Conservation (phyloP, 176 grass and related monocot genomes). For the Lolium perenne region DNA sequence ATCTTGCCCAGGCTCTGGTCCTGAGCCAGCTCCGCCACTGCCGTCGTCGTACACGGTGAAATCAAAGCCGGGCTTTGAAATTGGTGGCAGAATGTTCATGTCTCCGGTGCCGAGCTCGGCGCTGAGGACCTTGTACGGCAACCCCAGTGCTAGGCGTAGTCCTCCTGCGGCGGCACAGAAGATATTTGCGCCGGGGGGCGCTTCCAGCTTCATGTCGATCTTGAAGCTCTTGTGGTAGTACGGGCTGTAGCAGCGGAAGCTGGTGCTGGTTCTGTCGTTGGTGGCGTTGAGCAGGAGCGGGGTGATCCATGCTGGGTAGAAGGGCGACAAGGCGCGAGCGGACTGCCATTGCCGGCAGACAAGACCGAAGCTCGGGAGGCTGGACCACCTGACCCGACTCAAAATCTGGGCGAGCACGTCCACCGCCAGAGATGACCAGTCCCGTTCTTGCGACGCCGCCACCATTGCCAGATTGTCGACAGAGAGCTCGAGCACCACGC, state of each 20-base stretch:
- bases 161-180: constrained; percentile 17
- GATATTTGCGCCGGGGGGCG: not conserved
- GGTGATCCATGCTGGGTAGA: constrained; percentile 36
- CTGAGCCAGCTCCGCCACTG: too few species aligned
- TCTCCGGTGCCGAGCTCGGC: constrained; percentile 7
- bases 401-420: not conserved
- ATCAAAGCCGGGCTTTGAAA: not conserved
- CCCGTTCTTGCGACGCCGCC: not conserved
- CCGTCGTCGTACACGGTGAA: too few species aligned
- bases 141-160: not conserved
- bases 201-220: not conserved
- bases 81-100: not conserved
- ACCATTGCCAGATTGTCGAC: not conserved
- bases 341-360: constrained; percentile 18
- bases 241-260: constrained; percentile 39
- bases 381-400: constrained; percentile 8
- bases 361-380: not conserved
- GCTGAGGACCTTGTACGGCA: not conserved
- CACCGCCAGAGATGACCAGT: constrained; percentile 28
- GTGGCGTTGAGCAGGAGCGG: constrained; percentile 12
- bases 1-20: too few species aligned
- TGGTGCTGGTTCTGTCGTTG: not conserved
- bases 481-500: too few species aligned
- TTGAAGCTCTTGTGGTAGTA: constrained; percentile 41
- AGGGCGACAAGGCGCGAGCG: not conserved